Conservation (phyloP, 306 rosid genomes). For the Albizia julibrissin region DNA sequence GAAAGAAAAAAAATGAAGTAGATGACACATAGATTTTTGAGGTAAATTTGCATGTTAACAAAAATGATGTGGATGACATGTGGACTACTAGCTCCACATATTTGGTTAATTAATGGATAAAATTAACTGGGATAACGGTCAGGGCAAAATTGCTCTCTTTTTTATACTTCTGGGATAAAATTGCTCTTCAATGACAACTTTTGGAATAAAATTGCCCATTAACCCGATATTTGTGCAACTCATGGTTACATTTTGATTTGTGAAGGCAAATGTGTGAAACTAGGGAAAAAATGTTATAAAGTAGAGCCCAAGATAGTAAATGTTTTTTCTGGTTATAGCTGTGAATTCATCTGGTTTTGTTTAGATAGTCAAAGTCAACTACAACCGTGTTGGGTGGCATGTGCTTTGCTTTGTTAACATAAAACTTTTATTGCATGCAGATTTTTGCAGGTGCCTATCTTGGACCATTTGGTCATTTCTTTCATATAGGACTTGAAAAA, state of each 20-base stretch:
- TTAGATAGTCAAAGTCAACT: background rate
- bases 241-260: background rate
- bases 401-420: constrained; percentile 5
- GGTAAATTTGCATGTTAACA: too few relatives aligned
- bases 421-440: constrained; percentile 48
- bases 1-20: too few relatives aligned
- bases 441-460: constrained; percentile 83
- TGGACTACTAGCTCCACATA: fast-evolving
- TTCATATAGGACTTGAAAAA: constrained; percentile 65
- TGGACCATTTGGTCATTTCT: constrained; percentile 92
- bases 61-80: too few relatives aligned
- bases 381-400: background rate
- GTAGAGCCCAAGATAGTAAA: background rate
- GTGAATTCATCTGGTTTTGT: background rate
- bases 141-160: too few relatives aligned
- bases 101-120: too few relatives aligned
- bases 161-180: too few relatives aligned
- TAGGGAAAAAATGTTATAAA: background rate
- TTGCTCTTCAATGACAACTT: too few relatives aligned
- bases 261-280: background rate
- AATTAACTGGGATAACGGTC: too few relatives aligned
- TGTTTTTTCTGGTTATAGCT: constrained; percentile 16
- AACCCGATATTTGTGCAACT: background rate
- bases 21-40: too few relatives aligned
- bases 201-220: background rate